Conservation (phyloP, 73 alveolate species). For the Effrenium voratum region DNA sequence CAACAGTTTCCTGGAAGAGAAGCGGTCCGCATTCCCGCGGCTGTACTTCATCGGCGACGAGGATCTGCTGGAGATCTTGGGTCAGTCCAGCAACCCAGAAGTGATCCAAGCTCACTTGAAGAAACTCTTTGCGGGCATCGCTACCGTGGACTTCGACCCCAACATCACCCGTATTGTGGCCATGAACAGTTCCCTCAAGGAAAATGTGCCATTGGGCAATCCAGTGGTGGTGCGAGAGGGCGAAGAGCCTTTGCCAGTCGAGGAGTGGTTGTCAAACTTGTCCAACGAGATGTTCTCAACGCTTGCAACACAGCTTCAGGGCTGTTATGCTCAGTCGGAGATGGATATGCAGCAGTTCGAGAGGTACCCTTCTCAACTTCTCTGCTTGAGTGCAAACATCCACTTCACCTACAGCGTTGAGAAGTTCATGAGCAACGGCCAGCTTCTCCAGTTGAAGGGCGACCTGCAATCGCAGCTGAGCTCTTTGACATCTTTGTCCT, state of each 20-base stretch:
- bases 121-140: slow-evolving; percentile 99
- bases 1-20: slow-evolving; percentile 99
- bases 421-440: slow-evolving; percentile 97
- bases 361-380: slow-evolving; percentile 98
- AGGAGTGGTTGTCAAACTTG: slow-evolving; percentile 99
- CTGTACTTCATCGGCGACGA: slow-evolving; percentile 99
- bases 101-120: slow-evolving; percentile 99
- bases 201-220: slow-evolving; percentile 97
- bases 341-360: slow-evolving; percentile 95
- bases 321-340: slow-evolving; percentile 94
- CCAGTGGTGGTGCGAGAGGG: slow-evolving; percentile 95
- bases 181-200: slow-evolving; percentile 98
- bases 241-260: slow-evolving; percentile 99
- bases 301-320: slow-evolving; percentile 96
- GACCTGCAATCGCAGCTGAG: slow-evolving; percentile 95
- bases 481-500: slow-evolving; percentile 95
- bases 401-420: slow-evolving; percentile 97
- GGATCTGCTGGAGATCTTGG: slow-evolving; percentile 99
- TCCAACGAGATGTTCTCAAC: slow-evolving; percentile 99
- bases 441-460: slow-evolving; percentile 96
- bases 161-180: slow-evolving; percentile 98
- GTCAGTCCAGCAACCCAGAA: slow-evolving; percentile 98
- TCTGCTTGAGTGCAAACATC: slow-evolving; percentile 99
- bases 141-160: slow-evolving; percentile 98
- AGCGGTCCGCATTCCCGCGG: slow-evolving; percentile 99